phyloP scores from a whole-genome alignment of 169 alveolate species.

The Eimeria nieschulzi region DNA sequence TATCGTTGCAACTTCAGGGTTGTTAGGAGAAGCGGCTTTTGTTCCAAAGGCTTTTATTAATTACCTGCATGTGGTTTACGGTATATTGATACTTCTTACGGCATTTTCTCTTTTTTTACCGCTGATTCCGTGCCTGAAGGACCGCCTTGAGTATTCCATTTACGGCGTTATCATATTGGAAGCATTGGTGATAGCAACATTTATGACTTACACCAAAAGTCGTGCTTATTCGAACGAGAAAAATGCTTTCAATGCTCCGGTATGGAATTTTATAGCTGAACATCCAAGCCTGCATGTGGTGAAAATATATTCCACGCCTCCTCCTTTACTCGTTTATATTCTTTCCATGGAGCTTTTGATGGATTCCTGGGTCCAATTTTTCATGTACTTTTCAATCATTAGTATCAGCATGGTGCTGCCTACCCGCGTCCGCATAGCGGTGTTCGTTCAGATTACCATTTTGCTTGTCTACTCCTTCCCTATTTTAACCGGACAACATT shows the following conservation, averaged over 20 bases:
- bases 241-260: background rate
- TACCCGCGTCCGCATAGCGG: slow-evolving; percentile 19
- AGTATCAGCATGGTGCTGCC: slow-evolving; percentile 6
- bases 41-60: background rate
- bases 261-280: background rate
- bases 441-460: background rate
- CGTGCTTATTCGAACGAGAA: background rate
- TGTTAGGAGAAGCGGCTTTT: background rate
- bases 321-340: background rate
- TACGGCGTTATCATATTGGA: background rate
- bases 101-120: background rate
- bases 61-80: background rate
- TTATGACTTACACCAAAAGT: background rate
- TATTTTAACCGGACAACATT: background rate
- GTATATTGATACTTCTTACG: background rate
- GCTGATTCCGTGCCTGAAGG: background rate
- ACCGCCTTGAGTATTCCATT: background rate
- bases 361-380: slow-evolving; percentile 4
- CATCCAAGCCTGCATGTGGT: too few species aligned
- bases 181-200: background rate
- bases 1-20: background rate
- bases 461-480: background rate
- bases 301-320: too few species aligned
- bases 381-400: background rate
- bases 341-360: background rate